Evolutionary conservation across 805 yeast species (phyloP), one percentile per base, ranked within the genome.

Genomic region (Ogataea neopini): DNA sequence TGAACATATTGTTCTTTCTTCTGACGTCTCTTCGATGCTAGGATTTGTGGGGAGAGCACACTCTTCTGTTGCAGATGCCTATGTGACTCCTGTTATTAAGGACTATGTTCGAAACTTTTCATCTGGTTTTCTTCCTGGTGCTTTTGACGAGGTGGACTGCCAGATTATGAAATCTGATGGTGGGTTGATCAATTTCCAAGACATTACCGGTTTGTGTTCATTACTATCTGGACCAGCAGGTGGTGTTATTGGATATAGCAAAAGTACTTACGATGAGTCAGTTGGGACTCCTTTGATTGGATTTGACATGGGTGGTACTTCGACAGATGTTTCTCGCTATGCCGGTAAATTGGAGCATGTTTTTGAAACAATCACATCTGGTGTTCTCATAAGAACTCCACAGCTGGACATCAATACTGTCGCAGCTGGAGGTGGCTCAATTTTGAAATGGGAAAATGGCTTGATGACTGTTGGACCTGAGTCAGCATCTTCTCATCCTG

Each of bases 151-250:
- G 3, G 76, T 76, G 38, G 70, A 72, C 47, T 78, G 87, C 49
- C 83, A 85, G 54, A 90, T 92, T 66, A 91, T 91, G 97, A 96
- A 91, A 67, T 86, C 96, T 11, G 96, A 91, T 63, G 98, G 98
- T 48, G 98, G 97, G 3, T 75, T 91, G 49, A 88, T 91, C 14
- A 87, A 88, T 45, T 88, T 92, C 61, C 71, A 78, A 19, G 75
- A 79, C 42, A 90, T 91, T 64, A 83, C 96, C 0, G 98, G 98
- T 1, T 71, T 91, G 28, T 77, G 81, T 55, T 96, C 97, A 2
- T 84, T 91, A 38, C 68, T 91, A 26, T 88, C 96, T 1, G 98
- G 98, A 2, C 98, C 98, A 3, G 98, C 97, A n/a, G 98, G 97
- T 25, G 98, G 98, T 39, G 95, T 91, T 48, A 96, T 91, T 25